Evolutionary conservation across 495 filamentous ascomycete species (phyloP), one percentile per base, ranked within the genome.

Genomic region (Neurospora sp.): DNA sequence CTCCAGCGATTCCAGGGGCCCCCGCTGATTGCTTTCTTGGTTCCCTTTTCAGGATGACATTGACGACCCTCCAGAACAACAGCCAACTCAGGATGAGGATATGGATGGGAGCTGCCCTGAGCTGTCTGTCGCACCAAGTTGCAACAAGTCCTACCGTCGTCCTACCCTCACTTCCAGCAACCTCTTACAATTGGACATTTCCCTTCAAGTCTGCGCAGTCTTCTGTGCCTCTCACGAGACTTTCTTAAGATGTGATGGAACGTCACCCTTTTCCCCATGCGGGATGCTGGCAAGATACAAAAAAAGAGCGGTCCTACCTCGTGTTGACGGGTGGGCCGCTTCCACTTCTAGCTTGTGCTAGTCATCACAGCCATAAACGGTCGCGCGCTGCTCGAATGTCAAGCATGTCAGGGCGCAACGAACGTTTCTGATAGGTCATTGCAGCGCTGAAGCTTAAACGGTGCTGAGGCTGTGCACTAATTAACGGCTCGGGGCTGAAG

Each of bases 401-500:
- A 66, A 37, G 54, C 54, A 66, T 66, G 27, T 37, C 54, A 66
- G 54, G 54, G 54, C 54, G 54, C 27, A 66, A 66, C 7, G 27
- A 66, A 14, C 27, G 54, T 35, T 39, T 69, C 20, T 75, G 74
- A 79, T 76, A 79, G 76, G 76, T 66, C 11, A 20, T 8, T 70
- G 54, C 73, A 39, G 72, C 39, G 72, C 74, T 75, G 48, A 72
- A 73, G 39, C 39, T 69, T 69, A 54, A 48, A 73, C 73, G 54
- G 70, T 59, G 54, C 72, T 77, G 77, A 78, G 78, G 78, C 78
- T 76, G 78, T 76, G 76, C 72, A 72, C 71, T 23, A 42, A 54
- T 70, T 38, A 37, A 69, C 6, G 23, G 54, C 54, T 35, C 27
- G 54, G 54, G 54, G 54, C 54, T 66, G 54, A 66, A 35, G 54